These are phyloP conservation scores for Drechslerella dactyloides DNA, from an alignment of 2,329 filamentous ascomycete species.

Conservation along the genomic window DNA sequence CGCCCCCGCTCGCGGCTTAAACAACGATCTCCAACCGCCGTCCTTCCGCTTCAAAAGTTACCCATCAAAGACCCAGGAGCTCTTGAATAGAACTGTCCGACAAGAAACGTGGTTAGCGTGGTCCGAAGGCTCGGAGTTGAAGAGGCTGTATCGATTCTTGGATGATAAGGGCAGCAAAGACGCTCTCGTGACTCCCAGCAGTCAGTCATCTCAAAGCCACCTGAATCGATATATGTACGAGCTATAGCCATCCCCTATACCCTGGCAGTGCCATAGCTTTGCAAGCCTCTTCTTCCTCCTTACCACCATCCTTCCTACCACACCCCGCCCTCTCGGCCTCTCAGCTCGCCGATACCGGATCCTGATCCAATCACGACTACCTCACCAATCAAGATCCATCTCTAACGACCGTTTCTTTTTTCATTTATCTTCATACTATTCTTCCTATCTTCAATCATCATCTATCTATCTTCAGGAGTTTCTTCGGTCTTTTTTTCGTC, in stretches of 20 bases:
- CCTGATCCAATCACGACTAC: slow-evolving; percentile 58
- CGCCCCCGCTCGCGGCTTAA: background rate
- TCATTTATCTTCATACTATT: slow-evolving; percentile 51
- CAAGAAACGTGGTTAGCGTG: slow-evolving; percentile 35
- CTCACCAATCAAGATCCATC: slow-evolving; percentile 55
- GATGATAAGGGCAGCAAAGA: slow-evolving; percentile 45
- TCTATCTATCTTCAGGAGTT: slow-evolving; percentile 50
- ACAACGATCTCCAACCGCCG: background rate
- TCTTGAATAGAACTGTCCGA: slow-evolving; percentile 10
- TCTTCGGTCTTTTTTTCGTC: slow-evolving; percentile 55
- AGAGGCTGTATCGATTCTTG: slow-evolving; percentile 51
- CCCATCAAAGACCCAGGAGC: slow-evolving; percentile 19
- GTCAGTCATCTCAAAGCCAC: slow-evolving; percentile 36
- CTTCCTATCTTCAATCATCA: slow-evolving; percentile 25
- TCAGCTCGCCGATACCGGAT: slow-evolving; percentile 48
- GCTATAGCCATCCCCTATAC: slow-evolving; percentile 21
- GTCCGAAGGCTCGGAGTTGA: slow-evolving; percentile 42
- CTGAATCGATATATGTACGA: slow-evolving; percentile 45
- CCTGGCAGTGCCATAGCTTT: slow-evolving; percentile 32
- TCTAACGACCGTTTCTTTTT: slow-evolving; percentile 55
- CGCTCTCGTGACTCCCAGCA: slow-evolving; percentile 42
- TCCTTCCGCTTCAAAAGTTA: slow-evolving; percentile 3
- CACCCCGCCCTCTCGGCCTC: slow-evolving; percentile 25
- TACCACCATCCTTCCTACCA: slow-evolving; percentile 14
- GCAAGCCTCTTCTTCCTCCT: slow-evolving; percentile 38